These are phyloP conservation scores for Baeospora myosura DNA, from an alignment of 1,284 basidiomycete genomes.

Conservation along the genomic window DNA sequence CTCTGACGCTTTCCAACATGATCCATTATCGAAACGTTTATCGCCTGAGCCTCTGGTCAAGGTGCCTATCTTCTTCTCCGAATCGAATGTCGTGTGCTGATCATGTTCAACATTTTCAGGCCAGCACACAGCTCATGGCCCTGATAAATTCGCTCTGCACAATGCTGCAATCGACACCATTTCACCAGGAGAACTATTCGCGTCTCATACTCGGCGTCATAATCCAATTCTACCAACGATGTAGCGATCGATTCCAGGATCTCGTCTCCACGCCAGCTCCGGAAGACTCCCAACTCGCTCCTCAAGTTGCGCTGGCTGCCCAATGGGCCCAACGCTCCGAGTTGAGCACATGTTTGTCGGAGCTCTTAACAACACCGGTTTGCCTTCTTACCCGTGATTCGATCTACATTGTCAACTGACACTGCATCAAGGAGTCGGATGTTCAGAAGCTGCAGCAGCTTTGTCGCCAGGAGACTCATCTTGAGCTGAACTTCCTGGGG, in stretches of 20 bases:
- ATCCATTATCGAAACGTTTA: conserved; percentile 54
- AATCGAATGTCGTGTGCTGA: conserved; percentile 4
- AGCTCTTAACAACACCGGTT: conserved; percentile 42
- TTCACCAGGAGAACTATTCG: conserved; percentile 91
- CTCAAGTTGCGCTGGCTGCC: conserved; percentile 59
- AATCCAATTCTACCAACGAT: conserved; percentile 94
- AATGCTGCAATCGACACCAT: conserved; percentile 92
- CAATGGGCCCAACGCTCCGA: conserved; percentile 85
- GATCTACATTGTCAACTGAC: not conserved
- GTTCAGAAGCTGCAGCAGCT: conserved; percentile 44
- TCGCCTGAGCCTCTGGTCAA: conserved; percentile 74
- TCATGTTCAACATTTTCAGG: conserved; percentile 36
- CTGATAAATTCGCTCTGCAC: conserved; percentile 88
- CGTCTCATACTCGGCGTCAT: conserved; percentile 93
- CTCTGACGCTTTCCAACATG: conserved; percentile 79
- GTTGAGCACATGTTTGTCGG: conserved; percentile 63
- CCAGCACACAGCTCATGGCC: conserved; percentile 79
- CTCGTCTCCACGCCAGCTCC: conserved; percentile 46
- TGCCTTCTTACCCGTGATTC: conserved; percentile 13
- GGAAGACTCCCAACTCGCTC: conserved; percentile 31
- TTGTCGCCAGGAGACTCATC: conserved; percentile 66
- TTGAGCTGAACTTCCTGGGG: conserved; percentile 66
- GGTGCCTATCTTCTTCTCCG: conserved; percentile 32
- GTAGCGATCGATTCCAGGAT: conserved; percentile 80
- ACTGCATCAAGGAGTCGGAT: conserved; percentile 29